A percentile compares a stretch with the other conserved stretches of the same genome.
Conservation (phyloP, 2,329 filamentous ascomycete genomes). For the Fusarium sp. region DNA sequence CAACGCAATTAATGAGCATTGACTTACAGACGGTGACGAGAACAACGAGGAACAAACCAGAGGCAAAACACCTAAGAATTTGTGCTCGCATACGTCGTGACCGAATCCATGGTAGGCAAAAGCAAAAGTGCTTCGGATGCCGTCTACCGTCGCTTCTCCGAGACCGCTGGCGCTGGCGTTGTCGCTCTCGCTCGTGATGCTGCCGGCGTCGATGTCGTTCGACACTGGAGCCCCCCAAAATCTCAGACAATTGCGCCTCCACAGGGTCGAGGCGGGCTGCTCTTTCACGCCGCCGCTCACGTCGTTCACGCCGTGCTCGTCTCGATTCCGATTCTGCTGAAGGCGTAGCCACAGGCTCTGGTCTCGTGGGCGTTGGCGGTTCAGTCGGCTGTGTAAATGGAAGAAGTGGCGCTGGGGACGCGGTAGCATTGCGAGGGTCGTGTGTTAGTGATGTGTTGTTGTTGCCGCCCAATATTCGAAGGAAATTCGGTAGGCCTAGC, state of each 20-base stretch:
- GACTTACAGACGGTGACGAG: constrained; percentile 78
- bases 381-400: constrained; percentile 21
- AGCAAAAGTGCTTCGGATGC: constrained; percentile 64
- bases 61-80: constrained; percentile 74
- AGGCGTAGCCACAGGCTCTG: constrained; percentile 29
- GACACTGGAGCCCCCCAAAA: constrained; percentile 25
- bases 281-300: constrained; percentile 21
- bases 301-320: constrained; percentile 21
- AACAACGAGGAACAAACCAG: constrained; percentile 73
- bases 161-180: constrained; percentile 27
- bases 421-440: constrained; percentile 26
- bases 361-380: constrained; percentile 21
- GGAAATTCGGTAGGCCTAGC: constrained; percentile 27
- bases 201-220: constrained; percentile 11
- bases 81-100: constrained; percentile 69
- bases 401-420: constrained; percentile 37
- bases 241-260: constrained; percentile 37
- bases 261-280: constrained; percentile 17
- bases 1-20: not conserved
- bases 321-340: constrained; percentile 18
- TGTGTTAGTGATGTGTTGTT: constrained; percentile 22
- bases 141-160: constrained; percentile 30
- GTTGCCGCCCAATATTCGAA: constrained; percentile 30
- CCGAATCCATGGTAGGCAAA: constrained; percentile 70
- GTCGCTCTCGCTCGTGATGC: constrained; percentile 17